These are phyloP conservation scores for Salvia miltiorrhiza DNA, from an alignment of 257 asterid species.

Conservation along the genomic window DNA sequence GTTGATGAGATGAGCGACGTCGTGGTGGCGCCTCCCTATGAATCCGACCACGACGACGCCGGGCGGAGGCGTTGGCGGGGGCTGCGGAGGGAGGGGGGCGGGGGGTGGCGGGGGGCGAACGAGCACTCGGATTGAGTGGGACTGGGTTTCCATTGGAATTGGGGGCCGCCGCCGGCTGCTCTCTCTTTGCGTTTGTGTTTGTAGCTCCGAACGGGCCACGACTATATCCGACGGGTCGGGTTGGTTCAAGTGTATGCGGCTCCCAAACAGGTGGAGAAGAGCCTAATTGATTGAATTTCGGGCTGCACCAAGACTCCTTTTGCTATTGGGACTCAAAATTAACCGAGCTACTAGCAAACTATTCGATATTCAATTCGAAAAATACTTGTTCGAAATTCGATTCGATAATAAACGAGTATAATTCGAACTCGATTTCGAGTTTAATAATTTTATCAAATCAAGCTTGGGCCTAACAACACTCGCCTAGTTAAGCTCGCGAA, in stretches of 20 bases:
- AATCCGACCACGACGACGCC: constrained; percentile 90
- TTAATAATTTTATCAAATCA: too few species aligned
- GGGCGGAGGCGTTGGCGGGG: constrained; percentile 29
- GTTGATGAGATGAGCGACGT: constrained; percentile 72
- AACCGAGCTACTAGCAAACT: too few species aligned
- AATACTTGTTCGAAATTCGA: too few species aligned
- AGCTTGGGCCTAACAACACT: too few species aligned
- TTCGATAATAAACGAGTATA: too few species aligned
- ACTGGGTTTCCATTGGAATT: constrained; percentile 43
- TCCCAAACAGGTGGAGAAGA: neutral
- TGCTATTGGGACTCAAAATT: too few species aligned
- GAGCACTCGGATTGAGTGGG: constrained; percentile 65
- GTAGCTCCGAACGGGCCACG: constrained; percentile 3
- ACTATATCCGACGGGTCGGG: neutral
- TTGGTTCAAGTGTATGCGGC: neutral
- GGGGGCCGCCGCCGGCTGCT: neutral
- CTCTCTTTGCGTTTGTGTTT: neutral
- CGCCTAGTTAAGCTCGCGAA: too few species aligned
- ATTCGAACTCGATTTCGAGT: too few species aligned
- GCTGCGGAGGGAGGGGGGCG: constrained; percentile 32
- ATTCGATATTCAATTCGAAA: too few species aligned
- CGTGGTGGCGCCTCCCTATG: constrained; percentile 66
- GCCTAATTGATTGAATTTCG: neutral
- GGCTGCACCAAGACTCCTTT: too few species aligned
- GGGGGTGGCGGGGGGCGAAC: constrained; percentile 68